Base-by-base conservation (phyloP, 768 basidiomycete species). In the Dacryopinax primogenitus region DNA sequence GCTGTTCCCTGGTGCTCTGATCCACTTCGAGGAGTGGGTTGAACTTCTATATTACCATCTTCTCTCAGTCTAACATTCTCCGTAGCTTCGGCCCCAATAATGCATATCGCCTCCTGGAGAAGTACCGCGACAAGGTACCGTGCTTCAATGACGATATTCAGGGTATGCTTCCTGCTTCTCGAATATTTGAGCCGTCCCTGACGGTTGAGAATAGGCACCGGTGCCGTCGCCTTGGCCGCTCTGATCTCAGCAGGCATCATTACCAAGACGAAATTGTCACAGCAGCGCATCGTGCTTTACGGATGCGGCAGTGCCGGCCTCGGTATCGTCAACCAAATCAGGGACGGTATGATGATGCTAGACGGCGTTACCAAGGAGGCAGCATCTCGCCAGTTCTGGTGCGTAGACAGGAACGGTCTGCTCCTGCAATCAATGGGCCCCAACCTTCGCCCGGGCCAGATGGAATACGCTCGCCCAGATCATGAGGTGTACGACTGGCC, bases 121-220 rank as follows among this genome's bases (percentile, higher is more conserved):
- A 77, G 37, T 90, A 88, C 73, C 78, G 79, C 9, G 78, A 82
- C 44, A 74, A 79, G n/a, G 86, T 88, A 68, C 77, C 85, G 0
- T 81, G 84, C 3, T 87, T 92, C 78, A 93, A 93, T 72, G 91
- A 93, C 67, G 90, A 93, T 72, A 87, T 92, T 86, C 86, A 73
- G 1, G 75, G 69, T n/a, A 37, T 26, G 63, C 47, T 45, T 63
- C 13, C 1, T 6, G 30, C 33, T 16, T 18, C 26, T 62, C 36
- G 9, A 15, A 33, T 36, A 39, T 33, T 1, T 26, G 12, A 21
- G 33, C 34, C 62, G 23, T 62, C n/a, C 12, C 36, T 21, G 18
- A 65, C 66, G 61, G 15, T 41, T 16, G 66, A 87, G 85, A 30
- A 86, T 88, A 78, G 86, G 86, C 35, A 86, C 90, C 9, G 85